These are phyloP conservation scores for Monilinia fructicola DNA, from an alignment of 2,329 filamentous ascomycete genomes.

Conservation along the genomic window DNA sequence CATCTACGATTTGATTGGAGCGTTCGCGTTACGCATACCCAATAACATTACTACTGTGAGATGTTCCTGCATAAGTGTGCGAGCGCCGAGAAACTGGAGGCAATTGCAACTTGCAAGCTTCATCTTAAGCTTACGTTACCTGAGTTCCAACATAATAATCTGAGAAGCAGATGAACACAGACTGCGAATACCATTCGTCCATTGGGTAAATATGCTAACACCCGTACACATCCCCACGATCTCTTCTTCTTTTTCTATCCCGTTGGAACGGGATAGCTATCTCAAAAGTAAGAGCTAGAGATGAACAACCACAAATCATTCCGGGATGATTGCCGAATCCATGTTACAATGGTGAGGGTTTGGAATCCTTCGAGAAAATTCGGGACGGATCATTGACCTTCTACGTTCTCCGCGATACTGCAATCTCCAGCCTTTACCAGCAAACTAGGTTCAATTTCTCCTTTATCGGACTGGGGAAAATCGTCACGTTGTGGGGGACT, in stretches of 20 bases:
- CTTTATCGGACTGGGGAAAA: not conserved
- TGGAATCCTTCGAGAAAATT: conserved; percentile 14
- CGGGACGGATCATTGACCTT: conserved; percentile 13
- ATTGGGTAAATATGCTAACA: not conserved
- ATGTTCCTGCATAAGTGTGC: conserved; percentile 15
- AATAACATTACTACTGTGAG: not conserved
- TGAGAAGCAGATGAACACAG: not conserved
- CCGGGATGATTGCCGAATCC: conserved; percentile 3
- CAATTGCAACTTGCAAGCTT: not conserved
- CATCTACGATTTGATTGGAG: not conserved
- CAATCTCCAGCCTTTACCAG: not conserved
- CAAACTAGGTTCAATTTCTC: not conserved
- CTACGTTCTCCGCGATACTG: not conserved
- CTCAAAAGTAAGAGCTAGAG: not conserved
- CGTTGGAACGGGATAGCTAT: not conserved
- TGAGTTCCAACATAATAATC: not conserved
- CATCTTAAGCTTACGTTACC: not conserved
- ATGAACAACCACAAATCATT: not conserved
- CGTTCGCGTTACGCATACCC: not conserved
- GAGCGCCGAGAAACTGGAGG: not conserved
- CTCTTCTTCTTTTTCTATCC: not conserved
- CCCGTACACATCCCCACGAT: not conserved
- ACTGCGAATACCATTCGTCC: not conserved
- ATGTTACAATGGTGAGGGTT: not conserved
- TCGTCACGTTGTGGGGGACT: not conserved